Percentiles rank a stretch among this genome's conserved stretches.
phyloP scores from a whole-genome alignment of 108 stramenopile species.

The Cyclotella atomus region DNA sequence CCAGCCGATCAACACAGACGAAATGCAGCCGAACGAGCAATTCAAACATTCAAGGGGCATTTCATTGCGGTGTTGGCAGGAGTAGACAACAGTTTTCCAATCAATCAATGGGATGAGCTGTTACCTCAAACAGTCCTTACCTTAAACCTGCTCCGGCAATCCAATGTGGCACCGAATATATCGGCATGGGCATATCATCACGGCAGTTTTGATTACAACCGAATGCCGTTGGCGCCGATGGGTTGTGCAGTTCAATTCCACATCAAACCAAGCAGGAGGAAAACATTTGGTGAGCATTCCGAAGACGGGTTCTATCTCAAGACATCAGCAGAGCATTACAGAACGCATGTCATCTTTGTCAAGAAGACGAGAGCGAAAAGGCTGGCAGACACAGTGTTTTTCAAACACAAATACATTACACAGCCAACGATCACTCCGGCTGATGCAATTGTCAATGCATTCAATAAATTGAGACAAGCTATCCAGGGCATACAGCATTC shows the following conservation, averaged over 20 bases:
- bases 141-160: conserved; percentile 39
- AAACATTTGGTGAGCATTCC: conserved; percentile 14
- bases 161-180: conserved; percentile 24
- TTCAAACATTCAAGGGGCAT: conserved; percentile 58
- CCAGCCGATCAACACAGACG: conserved; percentile 25
- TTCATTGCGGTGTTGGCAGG: conserved; percentile 46
- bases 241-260: conserved; percentile 38
- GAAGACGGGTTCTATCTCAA: conserved; percentile 21
- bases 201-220: conserved; percentile 44
- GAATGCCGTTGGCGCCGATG: conserved; percentile 49
- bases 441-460: conserved; percentile 18
- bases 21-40: conserved; percentile 59
- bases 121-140: conserved; percentile 43
- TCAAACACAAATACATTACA: conserved; percentile 24
- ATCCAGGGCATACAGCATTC: conserved; percentile 3
- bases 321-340: conserved; percentile 36
- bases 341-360: conserved; percentile 8
- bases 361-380: conserved; percentile 18
- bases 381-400: conserved; percentile 14
- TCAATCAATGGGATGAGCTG: conserved; percentile 42
- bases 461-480: not conserved
- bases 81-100: conserved; percentile 30
- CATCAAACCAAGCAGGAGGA: conserved; percentile 10
- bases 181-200: conserved; percentile 18
- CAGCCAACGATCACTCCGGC: conserved; percentile 14